Evolutionary conservation across 2,329 filamentous ascomycete genomes (phyloP).

Genomic region (Zymoseptoria ardabiliae): DNA sequence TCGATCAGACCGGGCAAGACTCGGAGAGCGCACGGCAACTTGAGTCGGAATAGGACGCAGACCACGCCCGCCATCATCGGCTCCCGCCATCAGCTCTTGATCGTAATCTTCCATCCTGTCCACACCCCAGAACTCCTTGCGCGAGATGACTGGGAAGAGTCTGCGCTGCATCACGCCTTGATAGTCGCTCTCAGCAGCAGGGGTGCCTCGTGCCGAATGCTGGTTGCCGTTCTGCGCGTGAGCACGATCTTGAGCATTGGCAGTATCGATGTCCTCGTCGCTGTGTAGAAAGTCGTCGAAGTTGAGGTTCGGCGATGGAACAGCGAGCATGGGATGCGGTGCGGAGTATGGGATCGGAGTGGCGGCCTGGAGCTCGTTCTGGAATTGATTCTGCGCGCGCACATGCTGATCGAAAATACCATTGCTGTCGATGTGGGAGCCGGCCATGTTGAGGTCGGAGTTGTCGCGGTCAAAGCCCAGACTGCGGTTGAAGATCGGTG

Average conservation of each 20-base stretch:
- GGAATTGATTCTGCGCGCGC: not conserved
- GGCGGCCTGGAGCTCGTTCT: not conserved
- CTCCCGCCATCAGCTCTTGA: not conserved
- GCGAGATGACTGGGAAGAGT: slow-evolving; percentile 10
- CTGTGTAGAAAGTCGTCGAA: not conserved
- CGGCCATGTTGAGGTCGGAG: not conserved
- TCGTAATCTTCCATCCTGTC: not conserved
- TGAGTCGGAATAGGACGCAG: not conserved
- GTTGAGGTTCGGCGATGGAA: not conserved
- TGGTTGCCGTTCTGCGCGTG: not conserved
- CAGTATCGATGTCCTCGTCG: not conserved
- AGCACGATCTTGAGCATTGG: not conserved
- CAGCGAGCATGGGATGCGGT: not conserved
- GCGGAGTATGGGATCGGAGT: not conserved
- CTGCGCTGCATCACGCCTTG: not conserved
- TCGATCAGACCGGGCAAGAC: not conserved
- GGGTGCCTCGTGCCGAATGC: not conserved
- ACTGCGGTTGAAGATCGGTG: not conserved
- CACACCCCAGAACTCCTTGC: slow-evolving; percentile 1
- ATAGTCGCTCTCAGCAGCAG: not conserved
- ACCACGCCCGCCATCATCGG: not conserved
- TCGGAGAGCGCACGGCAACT: not conserved
- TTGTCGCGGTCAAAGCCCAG: not conserved
- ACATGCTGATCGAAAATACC: not conserved
- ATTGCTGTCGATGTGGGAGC: not conserved